phyloP scores from a whole-genome alignment of 169 alveolate species.

The Besnoitia besnoiti region DNA sequence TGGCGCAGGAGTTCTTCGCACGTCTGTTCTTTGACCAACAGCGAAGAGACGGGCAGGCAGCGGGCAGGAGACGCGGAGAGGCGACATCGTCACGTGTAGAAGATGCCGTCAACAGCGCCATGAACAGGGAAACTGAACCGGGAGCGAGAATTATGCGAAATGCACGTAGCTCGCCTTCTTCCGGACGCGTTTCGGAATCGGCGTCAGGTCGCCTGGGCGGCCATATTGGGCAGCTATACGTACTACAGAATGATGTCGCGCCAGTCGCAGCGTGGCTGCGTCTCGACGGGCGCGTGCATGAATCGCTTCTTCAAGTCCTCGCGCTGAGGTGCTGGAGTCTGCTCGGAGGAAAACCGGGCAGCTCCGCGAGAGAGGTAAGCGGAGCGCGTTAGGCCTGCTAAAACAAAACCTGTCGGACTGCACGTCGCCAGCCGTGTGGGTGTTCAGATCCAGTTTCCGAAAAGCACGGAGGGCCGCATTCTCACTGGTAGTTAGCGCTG shows the following conservation, averaged over 20 bases:
- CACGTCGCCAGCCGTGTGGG: too few species aligned
- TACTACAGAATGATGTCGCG: not conserved
- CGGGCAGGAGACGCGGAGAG: not conserved
- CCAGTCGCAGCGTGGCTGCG: constrained; percentile 63
- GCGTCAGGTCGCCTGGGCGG: not conserved
- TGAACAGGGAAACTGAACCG: not conserved
- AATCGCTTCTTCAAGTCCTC: constrained; percentile 54
- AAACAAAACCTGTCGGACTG: too few species aligned
- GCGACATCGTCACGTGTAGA: not conserved
- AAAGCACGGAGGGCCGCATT: too few species aligned
- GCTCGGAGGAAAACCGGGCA: constrained; percentile 48
- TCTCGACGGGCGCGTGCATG: constrained; percentile 63
- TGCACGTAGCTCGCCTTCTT: not conserved
- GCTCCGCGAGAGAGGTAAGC: constrained; percentile 63
- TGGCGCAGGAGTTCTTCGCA: constrained; percentile 5
- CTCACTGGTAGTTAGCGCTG: too few species aligned
- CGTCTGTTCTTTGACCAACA: not conserved
- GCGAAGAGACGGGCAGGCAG: not conserved
- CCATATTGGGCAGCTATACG: not conserved
- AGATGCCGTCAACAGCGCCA: not conserved
- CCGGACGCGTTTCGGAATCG: too few species aligned
- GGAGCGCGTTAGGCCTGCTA: too few species aligned
- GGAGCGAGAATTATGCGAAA: not conserved
- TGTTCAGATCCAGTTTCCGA: too few species aligned
- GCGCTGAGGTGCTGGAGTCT: constrained; percentile 44